These are phyloP conservation scores for Esteya vermicola DNA, from an alignment of 2,329 filamentous ascomycete genomes.

Conservation along the genomic window DNA sequence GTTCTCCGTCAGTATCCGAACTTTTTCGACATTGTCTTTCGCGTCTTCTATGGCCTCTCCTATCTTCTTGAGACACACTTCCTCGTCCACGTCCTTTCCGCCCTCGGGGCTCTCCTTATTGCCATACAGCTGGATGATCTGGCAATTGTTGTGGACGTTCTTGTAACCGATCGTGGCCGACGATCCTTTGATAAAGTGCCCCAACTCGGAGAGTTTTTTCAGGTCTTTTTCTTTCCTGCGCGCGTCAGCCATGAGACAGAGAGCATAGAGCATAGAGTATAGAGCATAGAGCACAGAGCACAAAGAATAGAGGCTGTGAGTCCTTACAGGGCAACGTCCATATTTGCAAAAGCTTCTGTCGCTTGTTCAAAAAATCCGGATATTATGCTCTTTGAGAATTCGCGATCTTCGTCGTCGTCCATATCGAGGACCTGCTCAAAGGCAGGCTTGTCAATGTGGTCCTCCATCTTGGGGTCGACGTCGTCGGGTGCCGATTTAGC, in stretches of 20 bases:
- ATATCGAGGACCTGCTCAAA: constrained; percentile 97
- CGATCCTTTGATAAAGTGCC: constrained; percentile 95
- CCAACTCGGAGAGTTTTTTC: constrained; percentile 62
- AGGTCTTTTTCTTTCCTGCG: constrained; percentile 55
- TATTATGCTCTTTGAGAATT: constrained; percentile 83
- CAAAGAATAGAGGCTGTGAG: constrained; percentile 6
- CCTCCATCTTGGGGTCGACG: constrained; percentile 24
- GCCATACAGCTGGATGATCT: constrained; percentile 92
- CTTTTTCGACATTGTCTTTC: constrained; percentile 73
- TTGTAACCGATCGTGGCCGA: constrained; percentile 84
- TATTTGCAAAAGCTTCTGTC: constrained; percentile 68
- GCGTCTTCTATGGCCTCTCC: constrained; percentile 54
- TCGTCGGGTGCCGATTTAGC: neutral
- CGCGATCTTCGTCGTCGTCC: constrained; percentile 81
- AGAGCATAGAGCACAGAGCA: neutral
- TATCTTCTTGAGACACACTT: constrained; percentile 56
- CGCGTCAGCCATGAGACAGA: too few relatives aligned
- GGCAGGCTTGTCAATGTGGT: constrained; percentile 63
- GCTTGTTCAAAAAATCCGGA: constrained; percentile 90
- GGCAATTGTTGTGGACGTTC: constrained; percentile 85
- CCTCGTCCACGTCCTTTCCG: constrained; percentile 47
- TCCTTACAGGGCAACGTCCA: constrained; percentile 70
- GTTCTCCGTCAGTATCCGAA: constrained; percentile 52
- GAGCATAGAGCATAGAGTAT: too few relatives aligned
- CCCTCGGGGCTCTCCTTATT: constrained; percentile 70